Percentiles rank a stretch among this genome's conserved stretches.
Conservation (phyloP, 164 flowering plant species). For the Sedum album region DNA sequence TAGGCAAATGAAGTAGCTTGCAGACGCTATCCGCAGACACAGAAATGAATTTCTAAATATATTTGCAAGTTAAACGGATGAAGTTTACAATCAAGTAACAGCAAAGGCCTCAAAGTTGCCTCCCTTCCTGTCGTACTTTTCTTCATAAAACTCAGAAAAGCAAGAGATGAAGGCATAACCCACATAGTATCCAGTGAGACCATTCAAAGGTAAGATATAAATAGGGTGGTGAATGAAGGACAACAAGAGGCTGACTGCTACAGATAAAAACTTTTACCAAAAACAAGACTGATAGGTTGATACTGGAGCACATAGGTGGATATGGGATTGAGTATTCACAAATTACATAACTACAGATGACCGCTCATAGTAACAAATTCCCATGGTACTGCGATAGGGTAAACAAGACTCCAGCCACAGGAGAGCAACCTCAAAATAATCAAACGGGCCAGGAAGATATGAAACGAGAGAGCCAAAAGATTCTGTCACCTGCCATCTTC, state of each 20-base stretch:
- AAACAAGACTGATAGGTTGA: not conserved
- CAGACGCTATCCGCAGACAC: not conserved
- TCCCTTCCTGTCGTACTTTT: conserved; percentile 33
- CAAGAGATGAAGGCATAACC: conserved; percentile 21
- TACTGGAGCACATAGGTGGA: not conserved
- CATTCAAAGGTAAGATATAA: conserved; percentile 9
- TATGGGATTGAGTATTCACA: not conserved
- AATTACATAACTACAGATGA: not conserved
- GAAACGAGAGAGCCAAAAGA: not conserved
- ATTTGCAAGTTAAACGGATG: not conserved
- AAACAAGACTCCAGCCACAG: not conserved
- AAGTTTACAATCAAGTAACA: conserved; percentile 1
- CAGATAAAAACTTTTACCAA: not conserved
- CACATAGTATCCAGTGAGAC: conserved; percentile 12
- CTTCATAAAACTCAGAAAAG: conserved; percentile 35
- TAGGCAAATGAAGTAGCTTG: not conserved
- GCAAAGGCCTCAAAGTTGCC: not conserved
- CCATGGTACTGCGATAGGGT: too few species aligned
- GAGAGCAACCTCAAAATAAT: not conserved
- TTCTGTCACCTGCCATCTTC: not conserved
- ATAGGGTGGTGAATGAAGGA: not conserved
- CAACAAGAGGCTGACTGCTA: not conserved
- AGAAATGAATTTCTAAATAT: not conserved
- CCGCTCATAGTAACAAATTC: not conserved
- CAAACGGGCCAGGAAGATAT: not conserved